Evolutionary conservation across 805 yeast species (phyloP).

Genomic region (Saccharomycopsis javanensis): DNA sequence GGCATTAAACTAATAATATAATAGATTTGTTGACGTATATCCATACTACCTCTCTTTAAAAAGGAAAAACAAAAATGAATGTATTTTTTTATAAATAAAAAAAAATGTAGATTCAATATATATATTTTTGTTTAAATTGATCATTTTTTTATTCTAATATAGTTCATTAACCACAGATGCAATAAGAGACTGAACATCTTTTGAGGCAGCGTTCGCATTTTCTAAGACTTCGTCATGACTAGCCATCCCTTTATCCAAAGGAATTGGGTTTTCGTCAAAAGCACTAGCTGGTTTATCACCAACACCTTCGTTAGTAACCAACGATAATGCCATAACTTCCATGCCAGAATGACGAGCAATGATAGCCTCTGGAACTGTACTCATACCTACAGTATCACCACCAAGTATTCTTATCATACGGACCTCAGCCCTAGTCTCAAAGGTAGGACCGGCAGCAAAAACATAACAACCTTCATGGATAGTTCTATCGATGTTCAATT

Average conservation of each 20-base stretch:
- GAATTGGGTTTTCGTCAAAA: conserved; percentile 40
- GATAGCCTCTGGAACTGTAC: conserved; percentile 93
- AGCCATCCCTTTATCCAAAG: conserved; percentile 68
- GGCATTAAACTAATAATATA: conserved; percentile 44
- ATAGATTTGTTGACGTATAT: not conserved
- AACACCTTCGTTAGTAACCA: conserved; percentile 80
- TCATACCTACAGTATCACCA: conserved; percentile 96
- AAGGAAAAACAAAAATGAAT: not conserved
- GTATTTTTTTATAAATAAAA: not conserved
- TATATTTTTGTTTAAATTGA: too few relatives aligned
- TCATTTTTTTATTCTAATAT: not conserved
- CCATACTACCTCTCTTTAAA: not conserved
- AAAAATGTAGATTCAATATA: not conserved
- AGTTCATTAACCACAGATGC: conserved; percentile 42
- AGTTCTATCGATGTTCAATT: conserved; percentile 40
- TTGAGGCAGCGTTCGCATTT: conserved; percentile 69
- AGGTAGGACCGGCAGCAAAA: conserved; percentile 88
- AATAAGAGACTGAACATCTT: conserved; percentile 66
- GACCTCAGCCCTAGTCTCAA: conserved; percentile 89
- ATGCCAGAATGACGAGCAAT: conserved; percentile 85
- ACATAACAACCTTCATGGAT: conserved; percentile 83
- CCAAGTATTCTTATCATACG: conserved; percentile 62
- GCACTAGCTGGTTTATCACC: conserved; percentile 61
- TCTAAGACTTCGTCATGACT: conserved; percentile 87
- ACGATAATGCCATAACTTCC: conserved; percentile 71